Evolutionary conservation across 75 land plant genomes (phyloP), one percentile per base, ranked within the genome.

Genomic region (Chamaecyparis obtusa): DNA sequence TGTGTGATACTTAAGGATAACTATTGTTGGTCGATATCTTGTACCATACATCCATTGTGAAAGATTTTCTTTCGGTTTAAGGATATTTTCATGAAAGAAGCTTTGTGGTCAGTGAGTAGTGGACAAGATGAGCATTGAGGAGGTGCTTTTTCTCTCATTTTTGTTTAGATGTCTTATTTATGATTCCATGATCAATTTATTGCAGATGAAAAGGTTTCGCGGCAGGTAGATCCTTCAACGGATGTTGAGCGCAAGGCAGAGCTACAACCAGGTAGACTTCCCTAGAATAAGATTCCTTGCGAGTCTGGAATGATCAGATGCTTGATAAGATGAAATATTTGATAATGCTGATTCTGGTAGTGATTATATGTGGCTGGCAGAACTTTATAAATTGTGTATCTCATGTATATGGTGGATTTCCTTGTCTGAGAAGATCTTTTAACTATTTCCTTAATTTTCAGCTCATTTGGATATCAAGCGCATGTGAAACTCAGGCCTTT

Each of bases 221-320:
- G 83, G 83, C 83, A 46, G 13, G 83, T 48, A 46, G 51, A 43
- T 46, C 83, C 48, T 81, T 46, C 44, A 44, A 43, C 15, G 27
- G 51, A 81, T n/a, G 15, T 81, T 81, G 83, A 44, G 30, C 83
- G 49, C 83, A 81, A 81, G 30, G 51, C 86, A 85, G 86, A 85
- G 24, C 41, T 19, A 64, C 64, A 51, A 84, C 37, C 64, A 56
- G 86, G 74, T 56, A 85, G 27, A 85, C 9, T 84, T 16, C 10
- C n/a, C 16, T 39, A 7, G 11, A 8, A 13, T 35, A 85, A 36
- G 76, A 21, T 24, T 72, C 76, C 15, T 72, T 33, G 36, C 10
- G 33, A 27, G 8, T 67, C 71, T 67, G 71, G 8, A 67, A 67
- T 27, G n/a, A 67, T 67, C 3, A 24, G 71, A 67, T 67, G 21